phyloP scores from a whole-genome alignment of 305 asterid species.

The Withania somnifera region DNA sequence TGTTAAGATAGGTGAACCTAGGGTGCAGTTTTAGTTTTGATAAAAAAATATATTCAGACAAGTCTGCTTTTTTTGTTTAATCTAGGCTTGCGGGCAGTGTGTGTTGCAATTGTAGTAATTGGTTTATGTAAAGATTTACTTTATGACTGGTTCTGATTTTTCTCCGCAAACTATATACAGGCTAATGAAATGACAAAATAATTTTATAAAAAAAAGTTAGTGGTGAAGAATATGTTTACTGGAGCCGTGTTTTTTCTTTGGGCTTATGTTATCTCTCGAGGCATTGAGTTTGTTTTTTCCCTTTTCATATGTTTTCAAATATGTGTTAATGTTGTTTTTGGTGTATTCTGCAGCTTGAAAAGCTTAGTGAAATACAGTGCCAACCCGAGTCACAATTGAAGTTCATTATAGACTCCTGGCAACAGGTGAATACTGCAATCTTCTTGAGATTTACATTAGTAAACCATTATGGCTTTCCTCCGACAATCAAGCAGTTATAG shows the following conservation, averaged over 20 bases:
- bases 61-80: not conserved
- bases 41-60: not conserved
- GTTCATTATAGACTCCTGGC: constrained; percentile 84
- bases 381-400: constrained; percentile 75
- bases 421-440: constrained; percentile 48
- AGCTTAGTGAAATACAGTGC: constrained; percentile 61
- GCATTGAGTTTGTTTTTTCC: not conserved
- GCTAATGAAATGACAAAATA: not conserved
- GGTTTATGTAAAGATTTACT: not conserved
- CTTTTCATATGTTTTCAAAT: not conserved
- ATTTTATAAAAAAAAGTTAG: not conserved
- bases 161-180: not conserved
- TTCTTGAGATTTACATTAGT: not conserved
- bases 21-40: not conserved
- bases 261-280: not conserved
- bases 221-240: not conserved
- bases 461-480: not conserved
- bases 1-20: not conserved
- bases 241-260: not conserved
- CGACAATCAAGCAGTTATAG: not conserved
- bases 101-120: not conserved
- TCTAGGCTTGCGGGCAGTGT: not conserved
- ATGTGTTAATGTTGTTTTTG: not conserved
- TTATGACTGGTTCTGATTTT: not conserved
- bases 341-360: constrained; percentile 52